Evolutionary conservation across 2,329 filamentous ascomycete genomes (phyloP).

Genomic region (Huntiella moniliformis): DNA sequence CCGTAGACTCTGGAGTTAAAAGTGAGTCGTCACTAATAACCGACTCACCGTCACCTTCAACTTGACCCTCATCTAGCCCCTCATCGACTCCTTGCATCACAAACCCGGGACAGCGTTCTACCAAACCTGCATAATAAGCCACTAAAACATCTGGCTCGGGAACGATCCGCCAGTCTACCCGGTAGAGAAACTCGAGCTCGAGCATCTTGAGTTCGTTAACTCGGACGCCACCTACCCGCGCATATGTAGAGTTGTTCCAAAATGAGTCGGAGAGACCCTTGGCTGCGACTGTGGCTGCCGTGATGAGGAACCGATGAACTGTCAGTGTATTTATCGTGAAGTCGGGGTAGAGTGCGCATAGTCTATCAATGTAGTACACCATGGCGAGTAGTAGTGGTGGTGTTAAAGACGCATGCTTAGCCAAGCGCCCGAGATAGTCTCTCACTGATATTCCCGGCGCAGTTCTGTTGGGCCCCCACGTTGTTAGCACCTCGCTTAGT

Average conservation of each 20-base stretch:
- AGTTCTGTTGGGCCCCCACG: constrained; percentile 23
- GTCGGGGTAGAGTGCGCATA: constrained; percentile 79
- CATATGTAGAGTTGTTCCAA: constrained; percentile 96
- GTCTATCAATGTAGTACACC: constrained; percentile 95
- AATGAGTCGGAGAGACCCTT: constrained; percentile 95
- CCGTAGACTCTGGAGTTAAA: neutral
- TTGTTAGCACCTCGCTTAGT: no score
- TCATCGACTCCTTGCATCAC: constrained; percentile 25
- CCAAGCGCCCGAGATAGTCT: constrained; percentile 83
- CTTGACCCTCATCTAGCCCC: constrained; percentile 18
- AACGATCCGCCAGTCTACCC: constrained; percentile 92
- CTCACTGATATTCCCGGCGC: constrained; percentile 82
- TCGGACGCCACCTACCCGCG: constrained; percentile 79
- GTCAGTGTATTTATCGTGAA: constrained; percentile 95
- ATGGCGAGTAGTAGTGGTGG: constrained; percentile 92
- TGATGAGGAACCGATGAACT: constrained; percentile 92
- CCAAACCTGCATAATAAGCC: constrained; percentile 79
- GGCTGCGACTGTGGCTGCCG: constrained; percentile 82
- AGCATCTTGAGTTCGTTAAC: constrained; percentile 75
- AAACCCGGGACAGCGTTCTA: constrained; percentile 45
- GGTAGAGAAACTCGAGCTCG: constrained; percentile 81
- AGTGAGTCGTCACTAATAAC: constrained; percentile 4
- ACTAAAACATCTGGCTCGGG: constrained; percentile 84
- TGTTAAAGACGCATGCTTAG: constrained; percentile 81
- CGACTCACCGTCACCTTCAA: constrained; percentile 13